These are phyloP conservation scores for Neocatenulostroma microsporum DNA, from an alignment of 2,329 filamentous ascomycete species.

Conservation along the genomic window DNA sequence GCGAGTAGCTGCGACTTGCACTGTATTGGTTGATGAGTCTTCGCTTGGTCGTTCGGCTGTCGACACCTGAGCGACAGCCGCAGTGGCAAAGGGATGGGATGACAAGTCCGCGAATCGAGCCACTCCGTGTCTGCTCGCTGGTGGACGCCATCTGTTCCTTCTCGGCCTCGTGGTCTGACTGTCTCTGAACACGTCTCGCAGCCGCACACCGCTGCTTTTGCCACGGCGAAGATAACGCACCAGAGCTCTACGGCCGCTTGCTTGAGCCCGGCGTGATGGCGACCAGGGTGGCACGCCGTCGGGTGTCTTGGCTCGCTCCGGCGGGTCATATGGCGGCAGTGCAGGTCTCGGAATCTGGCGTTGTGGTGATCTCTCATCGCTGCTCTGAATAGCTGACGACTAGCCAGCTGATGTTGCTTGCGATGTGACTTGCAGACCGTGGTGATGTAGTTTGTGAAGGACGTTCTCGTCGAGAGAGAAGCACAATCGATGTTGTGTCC, in stretches of 20 bases:
- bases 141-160: slow-evolving; percentile 21
- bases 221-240: background rate
- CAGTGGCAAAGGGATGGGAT: slow-evolving; percentile 21
- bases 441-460: slow-evolving; percentile 6
- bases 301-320: slow-evolving; percentile 20
- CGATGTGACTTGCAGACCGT: slow-evolving; percentile 5
- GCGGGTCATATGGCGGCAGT: slow-evolving; percentile 18
- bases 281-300: slow-evolving; percentile 25
- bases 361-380: slow-evolving; percentile 3
- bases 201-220: background rate
- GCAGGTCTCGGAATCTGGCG: slow-evolving; percentile 5
- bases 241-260: background rate
- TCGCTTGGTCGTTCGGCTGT: too few species aligned
- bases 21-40: background rate
- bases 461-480: slow-evolving; percentile 20
- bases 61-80: too few species aligned
- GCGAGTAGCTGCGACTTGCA: background rate
- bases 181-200: background rate
- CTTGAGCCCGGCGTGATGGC: background rate
- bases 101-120: slow-evolving; percentile 14
- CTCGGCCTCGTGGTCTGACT: background rate
- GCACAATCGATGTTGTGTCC: slow-evolving; percentile 9
- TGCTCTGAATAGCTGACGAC: slow-evolving; percentile 3
- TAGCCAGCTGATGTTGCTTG: slow-evolving; percentile 3
- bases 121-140: slow-evolving; percentile 25